Percentiles rank a stretch among this genome's conserved stretches.
phyloP scores from a whole-genome alignment of 257 asterid species.

The Nicotiana sylvestris region DNA sequence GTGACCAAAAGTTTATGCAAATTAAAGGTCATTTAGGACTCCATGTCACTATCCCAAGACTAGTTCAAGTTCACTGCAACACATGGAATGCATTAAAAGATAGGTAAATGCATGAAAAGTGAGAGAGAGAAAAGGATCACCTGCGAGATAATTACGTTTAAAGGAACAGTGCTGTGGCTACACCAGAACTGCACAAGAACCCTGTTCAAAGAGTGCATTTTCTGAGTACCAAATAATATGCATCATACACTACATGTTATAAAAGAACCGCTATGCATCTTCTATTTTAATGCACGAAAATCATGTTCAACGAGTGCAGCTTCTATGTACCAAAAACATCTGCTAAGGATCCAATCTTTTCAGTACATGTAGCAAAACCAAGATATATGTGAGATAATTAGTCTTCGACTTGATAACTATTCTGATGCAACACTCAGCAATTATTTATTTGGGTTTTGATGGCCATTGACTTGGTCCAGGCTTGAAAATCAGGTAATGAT shows the following conservation, averaged over 20 bases:
- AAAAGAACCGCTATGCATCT: background rate
- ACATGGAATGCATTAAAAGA: no score
- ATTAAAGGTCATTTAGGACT: background rate
- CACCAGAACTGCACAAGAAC: slow-evolving; percentile 89
- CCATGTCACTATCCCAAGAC: background rate
- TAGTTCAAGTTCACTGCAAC: background rate
- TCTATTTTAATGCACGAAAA: background rate
- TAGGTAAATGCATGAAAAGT: background rate
- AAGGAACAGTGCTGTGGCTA: slow-evolving; percentile 76
- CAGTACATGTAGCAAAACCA: background rate
- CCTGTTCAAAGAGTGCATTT: slow-evolving; percentile 31
- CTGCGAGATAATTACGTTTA: slow-evolving; percentile 75
- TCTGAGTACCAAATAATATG: background rate
- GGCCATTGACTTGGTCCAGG: background rate
- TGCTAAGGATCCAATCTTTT: background rate
- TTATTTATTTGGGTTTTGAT: background rate
- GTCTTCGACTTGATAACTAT: background rate
- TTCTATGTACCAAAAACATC: background rate
- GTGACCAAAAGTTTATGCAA: background rate
- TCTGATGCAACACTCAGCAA: background rate
- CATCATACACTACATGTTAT: background rate
- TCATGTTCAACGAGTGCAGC: background rate
- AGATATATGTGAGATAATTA: background rate
- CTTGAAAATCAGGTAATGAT: background rate
- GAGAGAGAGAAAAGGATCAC: slow-evolving; percentile 16